Evolutionary conservation across 2,329 filamentous ascomycete genomes (phyloP).

Genomic region (Curvularia lunata): DNA sequence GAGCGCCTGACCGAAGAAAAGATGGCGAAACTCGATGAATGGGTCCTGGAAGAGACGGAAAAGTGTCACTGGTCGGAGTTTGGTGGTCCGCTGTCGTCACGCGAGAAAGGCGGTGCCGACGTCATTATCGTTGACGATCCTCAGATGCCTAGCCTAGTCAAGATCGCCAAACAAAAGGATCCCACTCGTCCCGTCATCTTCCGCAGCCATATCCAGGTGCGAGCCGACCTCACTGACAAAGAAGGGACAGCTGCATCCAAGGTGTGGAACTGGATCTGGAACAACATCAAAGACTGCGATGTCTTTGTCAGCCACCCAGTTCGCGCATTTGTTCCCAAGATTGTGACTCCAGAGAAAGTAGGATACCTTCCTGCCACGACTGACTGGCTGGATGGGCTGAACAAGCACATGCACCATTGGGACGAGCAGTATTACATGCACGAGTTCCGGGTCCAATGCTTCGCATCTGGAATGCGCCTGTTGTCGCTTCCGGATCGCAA

Average conservation of each 20-base stretch:
- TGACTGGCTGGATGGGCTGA: constrained; percentile 83
- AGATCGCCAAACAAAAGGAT: constrained; percentile 72
- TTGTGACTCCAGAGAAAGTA: constrained; percentile 69
- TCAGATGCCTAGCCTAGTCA: constrained; percentile 81
- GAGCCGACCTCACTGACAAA: constrained; percentile 71
- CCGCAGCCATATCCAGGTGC: constrained; percentile 82
- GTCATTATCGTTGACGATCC: constrained; percentile 81
- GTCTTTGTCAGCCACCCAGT: constrained; percentile 85
- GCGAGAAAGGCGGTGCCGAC: constrained; percentile 74
- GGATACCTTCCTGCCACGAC: constrained; percentile 81
- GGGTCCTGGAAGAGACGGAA: constrained; percentile 75
- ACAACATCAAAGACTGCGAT: constrained; percentile 72
- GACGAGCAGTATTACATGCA: constrained; percentile 76
- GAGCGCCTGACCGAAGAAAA: constrained; percentile 70
- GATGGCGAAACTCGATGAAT: constrained; percentile 68
- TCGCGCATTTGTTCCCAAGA: constrained; percentile 73
- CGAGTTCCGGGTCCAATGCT: constrained; percentile 70
- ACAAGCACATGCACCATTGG: constrained; percentile 74
- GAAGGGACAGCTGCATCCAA: constrained; percentile 71
- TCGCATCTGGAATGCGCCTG: constrained; percentile 64
- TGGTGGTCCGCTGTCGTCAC: constrained; percentile 69
- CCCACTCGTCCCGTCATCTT: constrained; percentile 79
- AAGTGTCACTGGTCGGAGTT: constrained; percentile 72
- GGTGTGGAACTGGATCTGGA: constrained; percentile 78
- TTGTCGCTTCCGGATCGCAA: constrained; percentile 66